Evolutionary conservation across 768 basidiomycete genomes (phyloP), one percentile per base, ranked within the genome.

Genomic region (Phlebiopsis gigantea): DNA sequence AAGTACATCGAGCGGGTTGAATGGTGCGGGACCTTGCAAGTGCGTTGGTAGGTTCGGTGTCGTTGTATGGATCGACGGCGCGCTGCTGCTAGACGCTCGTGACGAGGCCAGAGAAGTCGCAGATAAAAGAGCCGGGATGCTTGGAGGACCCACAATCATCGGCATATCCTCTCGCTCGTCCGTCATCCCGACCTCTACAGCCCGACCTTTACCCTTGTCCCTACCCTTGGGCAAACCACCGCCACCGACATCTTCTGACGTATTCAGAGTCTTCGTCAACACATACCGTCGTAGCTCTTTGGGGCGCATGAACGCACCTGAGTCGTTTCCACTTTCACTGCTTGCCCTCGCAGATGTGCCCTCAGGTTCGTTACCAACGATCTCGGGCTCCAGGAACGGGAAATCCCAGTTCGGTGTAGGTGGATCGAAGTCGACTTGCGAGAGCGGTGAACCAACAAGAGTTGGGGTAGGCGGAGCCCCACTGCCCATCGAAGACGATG

Each of bases 331-430:
- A 15, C 15, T 34, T n/a, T 55, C 52, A 26, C 21, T 41, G n/a
- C 48, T 19, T 22, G 17, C 41, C 30, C 45, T 58, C 49, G 6
- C 31, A 39, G 34, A 17, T 39, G 34, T 39, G 29, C 24, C 44
- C 19, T 48, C 53, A 2, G 21, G 43, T 21, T 21, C 25, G 53
- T 44, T 57, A 21, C 55, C 34, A 43, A 45, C 60, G 28, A 63
- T 46, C 22, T 43, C 57, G 7, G 58, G 57, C 22, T 65, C 62
- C 4, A 56, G 43, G 45, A 66, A 60, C 28, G 60, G 21, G 57
- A 63, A 64, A 9, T 62, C 61, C 65, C 65, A 66, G 12, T 59
- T 55, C 21, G 67, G 65, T 22, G 65, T 66, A 17, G 62, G 55
- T 8, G 67, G 65, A 21, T 63, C 66, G 17, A 48, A 54, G 41